Evolutionary conservation across 495 filamentous ascomycete genomes (phyloP).

Genomic region (Cercophora scortea): DNA sequence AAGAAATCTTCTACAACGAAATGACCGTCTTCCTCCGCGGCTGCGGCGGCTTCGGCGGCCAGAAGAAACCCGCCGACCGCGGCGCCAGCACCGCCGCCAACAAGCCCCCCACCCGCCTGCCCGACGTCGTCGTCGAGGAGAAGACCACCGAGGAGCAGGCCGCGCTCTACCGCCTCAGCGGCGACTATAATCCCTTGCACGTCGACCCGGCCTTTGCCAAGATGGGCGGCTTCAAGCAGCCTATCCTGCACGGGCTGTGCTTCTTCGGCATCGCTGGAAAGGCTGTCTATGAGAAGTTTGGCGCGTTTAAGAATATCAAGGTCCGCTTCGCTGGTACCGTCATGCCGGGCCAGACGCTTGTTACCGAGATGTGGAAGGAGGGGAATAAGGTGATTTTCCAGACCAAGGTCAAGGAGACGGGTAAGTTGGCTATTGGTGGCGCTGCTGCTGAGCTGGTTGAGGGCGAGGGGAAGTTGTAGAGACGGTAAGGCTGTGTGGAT

Average conservation of each 20-base stretch:
- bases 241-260: constrained; percentile 93
- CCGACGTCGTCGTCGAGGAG: constrained; percentile 81
- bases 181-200: constrained; percentile 86
- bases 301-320: constrained; percentile 87
- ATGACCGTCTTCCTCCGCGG: constrained; percentile 85
- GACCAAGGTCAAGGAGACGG: constrained; percentile 90
- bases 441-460: constrained; percentile 71
- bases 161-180: constrained; percentile 86
- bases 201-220: constrained; percentile 92
- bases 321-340: constrained; percentile 93
- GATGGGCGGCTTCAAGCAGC: constrained; percentile 90
- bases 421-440: constrained; percentile 82
- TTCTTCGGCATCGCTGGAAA: constrained; percentile 90
- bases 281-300: constrained; percentile 78
- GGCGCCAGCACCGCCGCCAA: constrained; percentile 74
- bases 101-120: constrained; percentile 64
- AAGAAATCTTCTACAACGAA: constrained; percentile 97
- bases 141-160: constrained; percentile 91
- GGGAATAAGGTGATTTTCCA: constrained; percentile 86
- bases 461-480: background rate
- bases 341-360: constrained; percentile 84
- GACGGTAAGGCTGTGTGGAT: background rate
- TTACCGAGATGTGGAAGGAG: constrained; percentile 98
- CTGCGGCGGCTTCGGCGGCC: constrained; percentile 84
- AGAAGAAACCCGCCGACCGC: constrained; percentile 67